phyloP scores from a whole-genome alignment of 208 protist species.

The Leishmania aethiopica region DNA sequence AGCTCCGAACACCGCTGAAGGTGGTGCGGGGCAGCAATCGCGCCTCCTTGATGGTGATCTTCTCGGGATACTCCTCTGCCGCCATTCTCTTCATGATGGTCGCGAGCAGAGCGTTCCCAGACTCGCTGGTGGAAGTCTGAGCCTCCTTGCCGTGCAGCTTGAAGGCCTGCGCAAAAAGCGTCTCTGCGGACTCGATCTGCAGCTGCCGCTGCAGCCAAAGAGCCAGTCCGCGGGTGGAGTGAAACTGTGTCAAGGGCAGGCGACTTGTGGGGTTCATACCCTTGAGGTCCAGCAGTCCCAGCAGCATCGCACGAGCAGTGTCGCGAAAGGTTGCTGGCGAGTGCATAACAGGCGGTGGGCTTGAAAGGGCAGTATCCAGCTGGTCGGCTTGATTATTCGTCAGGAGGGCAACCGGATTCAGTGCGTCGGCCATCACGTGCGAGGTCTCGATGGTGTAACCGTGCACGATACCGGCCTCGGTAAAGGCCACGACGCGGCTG shows the following conservation, averaged over 20 bases:
- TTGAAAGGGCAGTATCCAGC: slow-evolving; percentile 13
- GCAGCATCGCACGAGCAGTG: slow-evolving; percentile 75
- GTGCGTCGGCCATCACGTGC: slow-evolving; percentile 71
- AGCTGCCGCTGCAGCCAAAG: slow-evolving; percentile 79
- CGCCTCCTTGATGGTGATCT: slow-evolving; percentile 61
- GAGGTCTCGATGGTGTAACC: slow-evolving; percentile 94
- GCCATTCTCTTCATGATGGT: slow-evolving; percentile 46
- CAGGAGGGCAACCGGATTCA: slow-evolving; percentile 54
- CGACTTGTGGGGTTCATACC: slow-evolving; percentile 79
- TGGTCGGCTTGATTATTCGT: slow-evolving; percentile 38
- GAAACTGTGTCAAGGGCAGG: slow-evolving; percentile 57
- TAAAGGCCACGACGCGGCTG: slow-evolving; percentile 84
- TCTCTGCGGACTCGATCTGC: slow-evolving; percentile 73
- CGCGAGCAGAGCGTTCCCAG: slow-evolving; percentile 18
- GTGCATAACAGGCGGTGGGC: slow-evolving; percentile 34
- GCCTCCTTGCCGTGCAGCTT: slow-evolving; percentile 41
- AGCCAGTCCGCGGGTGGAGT: slow-evolving; percentile 55
- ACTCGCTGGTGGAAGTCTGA: slow-evolving; percentile 18
- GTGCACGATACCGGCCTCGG: slow-evolving; percentile 78
- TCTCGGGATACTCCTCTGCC: slow-evolving; percentile 58
- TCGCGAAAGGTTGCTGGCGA: slow-evolving; percentile 67
- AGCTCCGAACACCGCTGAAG: slow-evolving; percentile 51
- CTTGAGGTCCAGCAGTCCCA: slow-evolving; percentile 84
- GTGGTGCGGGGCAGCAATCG: slow-evolving; percentile 65
- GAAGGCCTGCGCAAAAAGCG: slow-evolving; percentile 68